These are phyloP conservation scores for Yamadazyma phyllophila DNA, from an alignment of 805 yeast species.

Conservation along the genomic window DNA sequence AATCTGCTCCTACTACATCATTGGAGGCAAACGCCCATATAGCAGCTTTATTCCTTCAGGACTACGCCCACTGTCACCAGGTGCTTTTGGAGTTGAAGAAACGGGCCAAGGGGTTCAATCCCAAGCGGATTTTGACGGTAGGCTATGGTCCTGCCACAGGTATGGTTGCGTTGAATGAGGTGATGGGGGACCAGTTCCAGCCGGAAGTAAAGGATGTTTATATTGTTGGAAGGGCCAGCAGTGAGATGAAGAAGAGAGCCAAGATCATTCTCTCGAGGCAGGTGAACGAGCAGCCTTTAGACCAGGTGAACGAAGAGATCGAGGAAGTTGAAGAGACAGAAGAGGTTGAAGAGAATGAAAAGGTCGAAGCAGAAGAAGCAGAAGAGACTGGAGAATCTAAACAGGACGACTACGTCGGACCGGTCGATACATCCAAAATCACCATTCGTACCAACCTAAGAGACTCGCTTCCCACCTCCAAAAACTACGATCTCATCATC, in stretches of 20 bases:
- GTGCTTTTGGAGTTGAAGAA: slow-evolving; percentile 63
- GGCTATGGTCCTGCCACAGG: slow-evolving; percentile 95
- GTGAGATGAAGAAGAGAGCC: slow-evolving; percentile 77
- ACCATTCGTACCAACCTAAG: slow-evolving; percentile 54
- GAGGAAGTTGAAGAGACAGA: slow-evolving; percentile 6
- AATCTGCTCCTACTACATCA: slow-evolving; percentile 40
- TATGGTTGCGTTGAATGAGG: slow-evolving; percentile 79
- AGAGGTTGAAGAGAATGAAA: slow-evolving; percentile 13
- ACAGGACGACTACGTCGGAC: slow-evolving; percentile 29
- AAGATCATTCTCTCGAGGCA: slow-evolving; percentile 74
- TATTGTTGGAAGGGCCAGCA: slow-evolving; percentile 55
- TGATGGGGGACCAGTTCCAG: slow-evolving; percentile 63
- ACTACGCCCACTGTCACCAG: slow-evolving; percentile 68
- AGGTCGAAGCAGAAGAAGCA: slow-evolving; percentile 8
- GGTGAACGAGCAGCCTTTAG: slow-evolving; percentile 35
- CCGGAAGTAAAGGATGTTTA: slow-evolving; percentile 70
- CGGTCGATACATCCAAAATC: slow-evolving; percentile 56
- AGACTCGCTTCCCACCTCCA: slow-evolving; percentile 49
- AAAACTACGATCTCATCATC: slow-evolving; percentile 75
- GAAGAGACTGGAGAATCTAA: neutral
- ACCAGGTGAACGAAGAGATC: slow-evolving; percentile 7
- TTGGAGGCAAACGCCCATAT: slow-evolving; percentile 76
- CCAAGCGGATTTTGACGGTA: slow-evolving; percentile 68
- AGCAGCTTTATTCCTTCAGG: slow-evolving; percentile 76
- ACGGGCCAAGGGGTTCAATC: slow-evolving; percentile 59